Evolutionary conservation across 2,329 filamentous ascomycete species (phyloP).

Genomic region (Botrytis cinerea): DNA sequence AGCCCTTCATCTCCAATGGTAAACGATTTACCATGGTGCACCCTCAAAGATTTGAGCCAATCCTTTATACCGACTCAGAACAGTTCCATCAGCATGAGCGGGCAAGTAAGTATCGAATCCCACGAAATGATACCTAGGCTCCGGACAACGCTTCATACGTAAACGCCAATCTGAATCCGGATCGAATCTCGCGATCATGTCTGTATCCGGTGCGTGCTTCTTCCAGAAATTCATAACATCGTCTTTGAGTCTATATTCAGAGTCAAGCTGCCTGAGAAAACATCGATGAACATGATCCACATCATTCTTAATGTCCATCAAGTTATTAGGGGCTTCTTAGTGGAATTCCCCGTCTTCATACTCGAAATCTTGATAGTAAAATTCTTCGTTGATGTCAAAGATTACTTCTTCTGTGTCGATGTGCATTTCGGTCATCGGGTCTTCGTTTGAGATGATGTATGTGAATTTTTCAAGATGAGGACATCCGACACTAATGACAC

Average conservation of each 20-base stretch:
- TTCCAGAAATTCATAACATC: background rate
- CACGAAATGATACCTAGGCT: background rate
- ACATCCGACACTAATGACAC: background rate
- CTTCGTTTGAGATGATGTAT: background rate
- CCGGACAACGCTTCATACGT: background rate
- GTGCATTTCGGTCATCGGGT: background rate
- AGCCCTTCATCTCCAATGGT: too few species aligned
- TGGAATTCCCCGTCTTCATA: background rate
- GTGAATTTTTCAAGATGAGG: background rate
- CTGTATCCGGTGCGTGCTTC: background rate
- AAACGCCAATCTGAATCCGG: background rate
- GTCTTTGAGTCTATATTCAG: background rate
- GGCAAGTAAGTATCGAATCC: background rate
- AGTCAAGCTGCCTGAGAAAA: background rate
- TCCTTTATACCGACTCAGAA: background rate
- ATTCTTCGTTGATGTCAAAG: background rate
- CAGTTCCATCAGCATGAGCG: background rate
- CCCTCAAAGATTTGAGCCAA: background rate
- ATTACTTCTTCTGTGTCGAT: background rate
- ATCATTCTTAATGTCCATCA: background rate
- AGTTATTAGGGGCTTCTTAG: rapidly evolving
- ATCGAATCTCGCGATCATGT: background rate
- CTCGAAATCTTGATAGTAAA: background rate
- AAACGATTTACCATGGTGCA: background rate
- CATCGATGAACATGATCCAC: background rate